phyloP scores from a whole-genome alignment of 2,329 filamentous ascomycete species.

The Epichloe bromicola region DNA sequence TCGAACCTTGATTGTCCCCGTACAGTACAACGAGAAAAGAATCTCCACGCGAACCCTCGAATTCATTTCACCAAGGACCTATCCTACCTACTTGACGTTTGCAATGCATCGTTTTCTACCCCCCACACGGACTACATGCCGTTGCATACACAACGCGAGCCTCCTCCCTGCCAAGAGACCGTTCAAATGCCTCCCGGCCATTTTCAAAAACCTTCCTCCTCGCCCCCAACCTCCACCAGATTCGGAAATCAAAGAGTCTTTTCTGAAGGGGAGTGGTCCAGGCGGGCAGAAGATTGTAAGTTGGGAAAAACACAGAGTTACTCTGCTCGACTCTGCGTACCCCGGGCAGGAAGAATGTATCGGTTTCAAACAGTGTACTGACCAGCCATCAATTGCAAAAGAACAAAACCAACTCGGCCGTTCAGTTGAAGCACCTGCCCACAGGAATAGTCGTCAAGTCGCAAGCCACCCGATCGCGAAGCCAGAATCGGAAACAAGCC shows the following conservation, averaged over 20 bases:
- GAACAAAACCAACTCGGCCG: conserved; percentile 96
- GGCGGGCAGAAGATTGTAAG: conserved; percentile 87
- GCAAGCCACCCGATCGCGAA: conserved; percentile 77
- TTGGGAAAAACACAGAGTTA: conserved; percentile 7
- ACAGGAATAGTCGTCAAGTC: conserved; percentile 90
- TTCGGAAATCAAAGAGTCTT: conserved; percentile 67
- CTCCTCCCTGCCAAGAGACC: conserved; percentile 4
- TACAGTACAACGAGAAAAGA: no score
- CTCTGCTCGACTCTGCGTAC: no score
- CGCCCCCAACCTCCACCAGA: conserved; percentile 62
- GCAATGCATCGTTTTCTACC: conserved; percentile 1
- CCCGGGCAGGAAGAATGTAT: no score
- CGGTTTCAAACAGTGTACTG: neutral
- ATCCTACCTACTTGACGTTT: neutral
- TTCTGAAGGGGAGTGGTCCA: conserved; percentile 82
- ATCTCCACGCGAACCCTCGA: neutral
- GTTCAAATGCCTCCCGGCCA: conserved; percentile 20
- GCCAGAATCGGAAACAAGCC: conserved; percentile 79
- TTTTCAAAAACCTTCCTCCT: conserved; percentile 51
- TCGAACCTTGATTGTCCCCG: no score
- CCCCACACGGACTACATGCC: neutral
- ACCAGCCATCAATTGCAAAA: conserved; percentile 14
- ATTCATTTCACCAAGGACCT: neutral
- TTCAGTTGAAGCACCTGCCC: conserved; percentile 80
- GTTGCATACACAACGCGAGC: neutral